These are phyloP conservation scores for Collariella sp. DNA, from an alignment of 495 filamentous ascomycete genomes.

Conservation along the genomic window DNA sequence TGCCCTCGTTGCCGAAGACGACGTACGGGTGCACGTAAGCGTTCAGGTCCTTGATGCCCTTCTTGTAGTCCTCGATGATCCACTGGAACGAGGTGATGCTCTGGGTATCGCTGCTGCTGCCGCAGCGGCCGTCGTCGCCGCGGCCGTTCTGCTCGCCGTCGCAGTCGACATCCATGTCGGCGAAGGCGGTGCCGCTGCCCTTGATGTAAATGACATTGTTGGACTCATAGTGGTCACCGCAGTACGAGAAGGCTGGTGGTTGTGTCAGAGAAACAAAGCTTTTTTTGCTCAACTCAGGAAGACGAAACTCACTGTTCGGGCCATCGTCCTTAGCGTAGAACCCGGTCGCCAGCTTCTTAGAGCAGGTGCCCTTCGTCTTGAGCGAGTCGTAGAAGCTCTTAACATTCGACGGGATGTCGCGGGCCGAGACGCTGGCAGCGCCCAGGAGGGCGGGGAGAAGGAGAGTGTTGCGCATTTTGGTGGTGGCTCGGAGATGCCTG, in stretches of 20 bases:
- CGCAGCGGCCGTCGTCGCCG: slow-evolving; percentile 43
- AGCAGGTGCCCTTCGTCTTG: slow-evolving; percentile 28
- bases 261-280: not conserved
- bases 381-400: slow-evolving; percentile 30
- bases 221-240: slow-evolving; percentile 31
- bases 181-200: slow-evolving; percentile 24
- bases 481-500: not conserved
- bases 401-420: slow-evolving; percentile 29
- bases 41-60: slow-evolving; percentile 49
- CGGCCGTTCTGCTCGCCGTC: slow-evolving; percentile 46
- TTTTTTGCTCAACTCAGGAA: not conserved
- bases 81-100: slow-evolving; percentile 47
- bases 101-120: slow-evolving; percentile 44
- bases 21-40: slow-evolving; percentile 56
- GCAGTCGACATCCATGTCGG: slow-evolving; percentile 62
- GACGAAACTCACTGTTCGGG: slow-evolving; percentile 21
- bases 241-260: slow-evolving; percentile 30
- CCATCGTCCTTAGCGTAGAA: slow-evolving; percentile 31
- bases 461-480: not conserved
- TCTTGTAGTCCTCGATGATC: slow-evolving; percentile 32
- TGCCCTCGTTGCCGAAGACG: slow-evolving; percentile 53
- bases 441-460: slow-evolving; percentile 5
- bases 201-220: slow-evolving; percentile 32
- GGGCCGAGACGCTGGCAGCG: slow-evolving; percentile 9
- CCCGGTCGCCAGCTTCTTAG: slow-evolving; percentile 26